These are phyloP conservation scores for Pestalotiopsis sp. DNA, from an alignment of 2,329 filamentous ascomycete genomes.

Conservation along the genomic window DNA sequence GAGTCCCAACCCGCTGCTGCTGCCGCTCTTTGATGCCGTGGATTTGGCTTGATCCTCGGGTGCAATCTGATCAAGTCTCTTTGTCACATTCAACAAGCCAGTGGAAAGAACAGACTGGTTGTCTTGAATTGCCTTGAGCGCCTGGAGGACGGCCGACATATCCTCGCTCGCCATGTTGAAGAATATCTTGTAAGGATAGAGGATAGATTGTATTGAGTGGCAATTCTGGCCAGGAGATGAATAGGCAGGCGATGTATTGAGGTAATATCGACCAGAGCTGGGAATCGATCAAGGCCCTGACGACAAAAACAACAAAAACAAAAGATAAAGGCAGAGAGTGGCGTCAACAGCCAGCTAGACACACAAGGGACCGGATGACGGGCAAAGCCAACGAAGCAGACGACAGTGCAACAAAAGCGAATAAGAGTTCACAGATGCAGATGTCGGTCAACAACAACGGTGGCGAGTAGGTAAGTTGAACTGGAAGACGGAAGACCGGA, in stretches of 20 bases:
- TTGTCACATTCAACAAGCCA: constrained; percentile 30
- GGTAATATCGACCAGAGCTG: not conserved
- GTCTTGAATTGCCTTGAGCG: constrained; percentile 30
- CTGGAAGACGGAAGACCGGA: not conserved
- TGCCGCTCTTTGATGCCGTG: not conserved
- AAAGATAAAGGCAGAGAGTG: not conserved
- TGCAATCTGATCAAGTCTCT: constrained; percentile 25
- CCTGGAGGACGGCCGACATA: constrained; percentile 31
- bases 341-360: not conserved
- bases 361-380: not conserved
- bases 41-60: not conserved
- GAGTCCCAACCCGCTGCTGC: not conserved
- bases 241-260: not conserved
- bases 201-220: not conserved
- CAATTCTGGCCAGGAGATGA: not conserved
- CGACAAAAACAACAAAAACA: not conserved
- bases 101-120: constrained; percentile 28
- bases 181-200: not conserved
- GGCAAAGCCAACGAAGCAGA: constrained; percentile 1
- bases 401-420: not conserved
- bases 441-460: constrained; percentile 5
- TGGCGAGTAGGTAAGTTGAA: not conserved
- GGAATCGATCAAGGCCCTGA: not conserved
- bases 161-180: constrained; percentile 26
- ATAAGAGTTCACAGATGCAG: constrained; percentile 7